Percentiles rank a stretch among this genome's conserved stretches.
phyloP scores from a whole-genome alignment of 805 yeast genomes.

The Candida sanyiensis region DNA sequence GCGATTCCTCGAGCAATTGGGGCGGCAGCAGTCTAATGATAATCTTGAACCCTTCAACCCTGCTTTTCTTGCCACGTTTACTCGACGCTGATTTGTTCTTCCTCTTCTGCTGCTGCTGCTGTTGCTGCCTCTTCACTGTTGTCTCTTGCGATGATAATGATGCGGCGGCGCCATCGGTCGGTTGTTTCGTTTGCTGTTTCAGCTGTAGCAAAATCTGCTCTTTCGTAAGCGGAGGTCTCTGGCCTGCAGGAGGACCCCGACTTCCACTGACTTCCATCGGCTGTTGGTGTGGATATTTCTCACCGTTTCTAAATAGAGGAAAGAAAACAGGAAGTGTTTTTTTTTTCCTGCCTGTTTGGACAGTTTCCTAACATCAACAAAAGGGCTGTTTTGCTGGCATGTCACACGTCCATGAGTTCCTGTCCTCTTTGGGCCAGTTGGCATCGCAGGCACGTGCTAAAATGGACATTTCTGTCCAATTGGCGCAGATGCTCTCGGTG shows the following conservation, averaged over 20 bases:
- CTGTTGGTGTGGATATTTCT: background rate
- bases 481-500: constrained; percentile 13
- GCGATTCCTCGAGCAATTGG: constrained; percentile 25
- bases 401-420: background rate
- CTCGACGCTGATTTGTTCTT: too few species aligned
- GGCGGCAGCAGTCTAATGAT: constrained; percentile 43
- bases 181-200: constrained; percentile 18
- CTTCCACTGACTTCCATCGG: constrained; percentile 13
- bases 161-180: background rate
- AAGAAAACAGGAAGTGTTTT: background rate
- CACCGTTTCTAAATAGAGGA: background rate
- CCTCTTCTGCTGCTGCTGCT: constrained; percentile 1
- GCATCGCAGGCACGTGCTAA: constrained; percentile 1
- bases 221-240: constrained; percentile 6
- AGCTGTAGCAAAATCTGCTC: constrained; percentile 3
- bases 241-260: constrained; percentile 8
- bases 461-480: background rate
- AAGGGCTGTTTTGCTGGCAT: background rate
- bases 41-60: constrained; percentile 19
- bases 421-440: background rate
- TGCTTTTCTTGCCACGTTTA: constrained; percentile 1
- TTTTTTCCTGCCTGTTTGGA: background rate
- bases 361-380: background rate
- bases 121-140: background rate
- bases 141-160: background rate